Base-by-base conservation (phyloP, 139 green algal genomes). In the Micromonas commoda region DNA sequence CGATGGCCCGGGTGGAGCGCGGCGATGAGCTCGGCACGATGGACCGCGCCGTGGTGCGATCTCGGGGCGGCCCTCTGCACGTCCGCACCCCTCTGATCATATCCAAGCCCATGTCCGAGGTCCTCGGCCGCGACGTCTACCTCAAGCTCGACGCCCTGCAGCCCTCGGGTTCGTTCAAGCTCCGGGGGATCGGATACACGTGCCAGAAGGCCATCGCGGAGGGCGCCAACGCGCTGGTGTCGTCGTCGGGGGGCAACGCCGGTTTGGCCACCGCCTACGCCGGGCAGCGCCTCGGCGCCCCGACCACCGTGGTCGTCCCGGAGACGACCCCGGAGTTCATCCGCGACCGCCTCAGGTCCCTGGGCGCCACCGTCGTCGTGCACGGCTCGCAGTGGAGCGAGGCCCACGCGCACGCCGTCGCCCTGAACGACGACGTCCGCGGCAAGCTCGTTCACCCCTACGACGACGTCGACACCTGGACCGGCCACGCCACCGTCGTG, bases 181-280 rank as follows among this genome's bases (percentile, higher is more conserved):
- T 81, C 5, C 31, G 77, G 13, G 77, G 77, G 16, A 78, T 81
- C 33, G 77, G 77, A 31, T 61, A 38, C 54, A 29, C 72, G 57
- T 78, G 72, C 33, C 33, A 61, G 3, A 32, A 45, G 3, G 72
- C 72, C 3, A 71, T 78, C 1, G 38, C 65, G 31, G 51, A 60
- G 2, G 81, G 76, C 23, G 61, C 57, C 24, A 67, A n/a, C 4
- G 21, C 28, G 54, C 29, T 85, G 16, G 77, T 85, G 5, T 82
- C 74, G 37, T 69, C 23, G 53, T 78, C 60, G 39, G 81, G 81
- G 0, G 81, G 81, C 1, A 85, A 85, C 66, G 81, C 81, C 2
- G 81, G 81, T 24, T 61, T 85, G 1, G 81, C 81, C 19, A 66
- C 37, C 20, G 81, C 81, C 13, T 80, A 83, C 73, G 61, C 68